Evolutionary conservation across 768 basidiomycete genomes (phyloP), one percentile per base, ranked within the genome.

Genomic region (Lactarius indigo): DNA sequence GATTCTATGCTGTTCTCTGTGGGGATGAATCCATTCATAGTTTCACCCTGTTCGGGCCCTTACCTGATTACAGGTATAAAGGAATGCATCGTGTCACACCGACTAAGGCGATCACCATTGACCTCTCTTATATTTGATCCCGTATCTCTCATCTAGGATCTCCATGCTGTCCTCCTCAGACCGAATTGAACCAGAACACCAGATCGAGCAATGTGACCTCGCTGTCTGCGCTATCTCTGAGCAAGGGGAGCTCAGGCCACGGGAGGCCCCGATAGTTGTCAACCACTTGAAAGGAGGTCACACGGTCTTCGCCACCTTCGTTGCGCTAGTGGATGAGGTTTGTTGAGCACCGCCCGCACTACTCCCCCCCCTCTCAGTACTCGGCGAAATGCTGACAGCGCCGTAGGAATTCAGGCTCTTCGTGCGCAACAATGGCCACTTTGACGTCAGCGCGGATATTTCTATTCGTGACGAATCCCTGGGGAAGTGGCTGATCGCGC

Each of bases 401-500:
- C 17, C 23, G 10, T 18, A 66, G 65, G 56, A 39, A 31, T 66
- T 62, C 39, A 56, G 37, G 26, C 9, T 66, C 7, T 66, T 63
- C 23, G 37, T 66, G 10, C 33, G 57, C 31, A 66, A 66, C 50
- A 31, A 58, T 35, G n/a, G 61, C n/a, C 10, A n/a, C 10, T 33
- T 26, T 44, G 65, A 62, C 47, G 57, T 39, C 47, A 58, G 56
- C 23, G 65, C 65, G 31, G 65, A 66, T 37, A 26, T 66, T 28
- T 62, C 23, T 23, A 17, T 41, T 28, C 7, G 57, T 41, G 61
- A 39, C n/a, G 20, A 57, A 3, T 58, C 47, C 30, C 23, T 66
- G 28, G 65, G 65, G 13, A 66, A 66, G 47, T 66, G 65, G 65
- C 50, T 66, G 5, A n/a, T 66, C n/a, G 35, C 57, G 26, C 61